Evolutionary conservation across 2,329 filamentous ascomycete genomes (phyloP), one percentile per base, ranked within the genome.

Genomic region (Fusarium oligoseptatum): DNA sequence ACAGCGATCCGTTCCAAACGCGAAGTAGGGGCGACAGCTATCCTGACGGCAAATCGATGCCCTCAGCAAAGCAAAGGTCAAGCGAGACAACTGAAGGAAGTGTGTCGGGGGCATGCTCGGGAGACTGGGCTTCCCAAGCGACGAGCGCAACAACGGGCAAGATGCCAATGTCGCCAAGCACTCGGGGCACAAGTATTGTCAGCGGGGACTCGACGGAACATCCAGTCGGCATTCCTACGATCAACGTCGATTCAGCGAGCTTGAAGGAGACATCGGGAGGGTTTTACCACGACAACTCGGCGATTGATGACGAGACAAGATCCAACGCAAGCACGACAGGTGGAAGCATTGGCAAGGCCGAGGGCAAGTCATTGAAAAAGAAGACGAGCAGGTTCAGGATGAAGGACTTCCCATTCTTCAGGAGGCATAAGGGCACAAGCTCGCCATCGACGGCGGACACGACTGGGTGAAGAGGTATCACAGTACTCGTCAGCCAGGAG

Each of bases 11-110:
- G 0, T 90, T 89, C 70, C 81, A 84, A 67, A 75, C 80, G 20
- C 80, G 80, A 14, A 74, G 75, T 29, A 76, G 77, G 60, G 78
- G 79, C 15, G 83, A 83, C 66, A 80, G 78, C 37, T 73, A 72
- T 24, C 67, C 78, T 7, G 82, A 83, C 27, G 80, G 82, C 63
- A 85, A 85, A 55, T 79, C 83, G n/a, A 82, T 84, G 39, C 81
- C 83, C 12, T 83, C 84, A 24, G 84, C 82, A 7, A 87, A 87
- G 68, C 89, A 91, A 73, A 87, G 89, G 27, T 87, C 86, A 64
- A 92, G 90, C 79, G 90, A 92, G 77, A 89, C 89, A 4, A 92
- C 90, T 0, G 90, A 92, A 65, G 88, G 88, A 52, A 90, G 90
- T 79, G 86, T 84, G 50, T 89, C 89, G 9, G 87, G 84, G 2